These are phyloP conservation scores for Mycogone perniciosa DNA, from an alignment of 2,329 filamentous ascomycete species.

Conservation along the genomic window DNA sequence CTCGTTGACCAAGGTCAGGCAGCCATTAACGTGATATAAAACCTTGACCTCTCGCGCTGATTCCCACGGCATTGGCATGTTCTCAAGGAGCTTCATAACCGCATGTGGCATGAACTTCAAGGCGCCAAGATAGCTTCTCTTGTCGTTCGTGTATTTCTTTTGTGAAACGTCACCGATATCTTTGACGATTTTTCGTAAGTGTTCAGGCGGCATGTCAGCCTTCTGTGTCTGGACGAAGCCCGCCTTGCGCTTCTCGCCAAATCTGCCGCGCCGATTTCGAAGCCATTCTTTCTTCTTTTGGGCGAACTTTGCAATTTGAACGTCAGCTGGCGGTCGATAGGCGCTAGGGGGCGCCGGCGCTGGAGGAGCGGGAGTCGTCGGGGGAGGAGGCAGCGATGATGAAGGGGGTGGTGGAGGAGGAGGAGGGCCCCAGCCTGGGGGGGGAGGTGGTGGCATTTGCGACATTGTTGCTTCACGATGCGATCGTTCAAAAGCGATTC, in stretches of 20 bases:
- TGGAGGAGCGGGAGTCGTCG: conserved; percentile 47
- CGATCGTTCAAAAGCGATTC: conserved; percentile 18
- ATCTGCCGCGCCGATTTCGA: conserved; percentile 80
- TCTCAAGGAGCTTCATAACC: conserved; percentile 92
- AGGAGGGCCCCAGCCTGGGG: conserved; percentile 50
- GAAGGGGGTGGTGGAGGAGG: conserved; percentile 53
- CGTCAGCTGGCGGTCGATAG: conserved; percentile 72
- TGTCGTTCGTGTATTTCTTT: conserved; percentile 98
- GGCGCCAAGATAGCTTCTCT: conserved; percentile 93
- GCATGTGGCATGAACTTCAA: conserved; percentile 99
- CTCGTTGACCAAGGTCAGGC: conserved; percentile 94
- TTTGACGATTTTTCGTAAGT: conserved; percentile 94
- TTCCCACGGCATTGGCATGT: conserved; percentile 99
- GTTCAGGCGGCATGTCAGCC: conserved; percentile 96
- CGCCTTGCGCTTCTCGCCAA: conserved; percentile 92
- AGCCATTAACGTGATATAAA: conserved; percentile 96
- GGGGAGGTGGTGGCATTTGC: conserved; percentile 49
- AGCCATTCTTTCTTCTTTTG: conserved; percentile 99
- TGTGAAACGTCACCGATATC: conserved; percentile 99
- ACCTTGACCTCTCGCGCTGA: conserved; percentile 94
- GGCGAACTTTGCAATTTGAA: conserved; percentile 86
- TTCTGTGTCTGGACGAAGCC: conserved; percentile 98
- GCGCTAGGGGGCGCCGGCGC: conserved; percentile 75
- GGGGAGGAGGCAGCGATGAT: conserved; percentile 50
- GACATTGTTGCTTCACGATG: conserved; percentile 40